phyloP scores from a whole-genome alignment of 2,329 filamentous ascomycete species.

The Aureobasidium mangrovei region DNA sequence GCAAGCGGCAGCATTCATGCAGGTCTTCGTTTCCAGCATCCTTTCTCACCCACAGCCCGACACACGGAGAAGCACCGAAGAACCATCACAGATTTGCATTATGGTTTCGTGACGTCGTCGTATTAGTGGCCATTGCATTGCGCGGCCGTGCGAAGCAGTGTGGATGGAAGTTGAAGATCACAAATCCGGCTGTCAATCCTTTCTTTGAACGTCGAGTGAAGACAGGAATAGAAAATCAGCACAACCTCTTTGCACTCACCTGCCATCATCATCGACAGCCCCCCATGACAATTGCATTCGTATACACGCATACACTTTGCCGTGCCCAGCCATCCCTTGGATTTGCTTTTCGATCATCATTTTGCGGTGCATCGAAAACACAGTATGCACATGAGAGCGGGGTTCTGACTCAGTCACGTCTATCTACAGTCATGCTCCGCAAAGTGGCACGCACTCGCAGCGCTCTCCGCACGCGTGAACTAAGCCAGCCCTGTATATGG shows the following conservation, averaged over 20 bases:
- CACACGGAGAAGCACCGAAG: not conserved
- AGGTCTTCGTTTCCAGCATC: conserved; percentile 10
- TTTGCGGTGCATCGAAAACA: not conserved
- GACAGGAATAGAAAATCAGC: conserved; percentile 4
- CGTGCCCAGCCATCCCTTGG: conserved; percentile 9
- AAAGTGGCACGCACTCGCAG: conserved; percentile 5
- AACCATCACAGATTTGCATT: not conserved
- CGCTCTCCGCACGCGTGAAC: conserved; percentile 6
- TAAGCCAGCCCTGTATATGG: conserved; percentile 4
- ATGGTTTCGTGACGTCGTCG: not conserved
- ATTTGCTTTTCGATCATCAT: conserved; percentile 1
- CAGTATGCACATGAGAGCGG: conserved; percentile 1
- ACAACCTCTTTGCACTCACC: conserved; percentile 3
- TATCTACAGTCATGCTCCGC: not conserved
- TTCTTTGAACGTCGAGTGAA: conserved; percentile 6
- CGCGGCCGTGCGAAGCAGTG: not conserved
- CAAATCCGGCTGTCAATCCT: not conserved
- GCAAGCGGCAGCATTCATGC: not conserved
- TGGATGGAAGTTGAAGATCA: not conserved
- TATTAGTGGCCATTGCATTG: not conserved
- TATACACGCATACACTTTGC: conserved; percentile 5
- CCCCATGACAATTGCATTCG: conserved; percentile 8
- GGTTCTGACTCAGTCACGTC: not conserved
- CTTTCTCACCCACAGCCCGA: not conserved
- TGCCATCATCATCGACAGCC: not conserved